Evolutionary conservation across 768 basidiomycete genomes (phyloP).

Genomic region (Tulasnella sp.): DNA sequence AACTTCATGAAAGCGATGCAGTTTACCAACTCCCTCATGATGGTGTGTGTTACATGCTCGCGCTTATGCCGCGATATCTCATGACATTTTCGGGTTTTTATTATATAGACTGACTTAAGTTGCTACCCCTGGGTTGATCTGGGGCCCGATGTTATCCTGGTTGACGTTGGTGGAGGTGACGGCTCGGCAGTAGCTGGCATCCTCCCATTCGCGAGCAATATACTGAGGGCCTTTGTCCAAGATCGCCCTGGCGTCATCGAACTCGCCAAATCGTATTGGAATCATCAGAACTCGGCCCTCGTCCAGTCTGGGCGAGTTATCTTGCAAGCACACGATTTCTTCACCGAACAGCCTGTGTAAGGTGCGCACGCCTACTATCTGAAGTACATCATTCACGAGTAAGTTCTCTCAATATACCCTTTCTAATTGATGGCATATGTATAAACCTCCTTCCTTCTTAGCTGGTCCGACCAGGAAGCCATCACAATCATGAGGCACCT

Average conservation of each 20-base stretch:
- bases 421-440: background rate
- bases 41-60: background rate
- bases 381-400: slow-evolving; percentile 9
- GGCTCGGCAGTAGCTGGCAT: background rate
- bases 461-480: background rate
- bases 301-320: background rate
- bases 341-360: slow-evolving; percentile 13
- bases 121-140: background rate
- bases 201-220: background rate
- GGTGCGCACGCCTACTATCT: slow-evolving; percentile 16
- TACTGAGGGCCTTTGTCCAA: background rate
- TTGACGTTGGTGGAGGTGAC: slow-evolving; percentile 2
- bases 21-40: background rate
- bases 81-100: no score
- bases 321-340: slow-evolving; percentile 13
- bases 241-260: background rate
- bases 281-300: background rate
- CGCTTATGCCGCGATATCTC: no score
- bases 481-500: slow-evolving; percentile 10
- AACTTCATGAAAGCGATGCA: background rate
- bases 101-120: background rate
- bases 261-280: background rate
- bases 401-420: background rate
- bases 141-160: background rate
- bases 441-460: background rate